Evolutionary conservation across 2,329 filamentous ascomycete species (phyloP), one percentile per base, ranked within the genome.

Genomic region (Raffaelea deltoideospora): DNA sequence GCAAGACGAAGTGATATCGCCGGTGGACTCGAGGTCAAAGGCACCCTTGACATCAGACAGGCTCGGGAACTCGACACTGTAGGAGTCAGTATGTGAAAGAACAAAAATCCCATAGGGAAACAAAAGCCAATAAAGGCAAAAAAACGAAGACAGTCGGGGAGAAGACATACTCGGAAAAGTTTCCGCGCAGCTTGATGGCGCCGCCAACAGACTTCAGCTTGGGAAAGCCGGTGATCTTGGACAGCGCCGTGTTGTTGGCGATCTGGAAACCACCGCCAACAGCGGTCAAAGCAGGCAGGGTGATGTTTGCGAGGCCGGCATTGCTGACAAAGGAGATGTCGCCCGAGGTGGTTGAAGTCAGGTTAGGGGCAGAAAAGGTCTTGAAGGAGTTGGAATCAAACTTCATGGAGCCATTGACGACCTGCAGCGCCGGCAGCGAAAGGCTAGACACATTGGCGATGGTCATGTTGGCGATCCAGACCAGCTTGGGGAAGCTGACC

Each of bases 221-320:
- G 43, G 70, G 67, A 61, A 96, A 81, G 24, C 73, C 74, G 45
- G 70, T 59, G 39, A 95, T 66, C 42, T 63, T 55, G 39, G 59
- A 48, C 24, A 95, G 70, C 38, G 66, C 64, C 42, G 84, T 83
- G 77, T 96, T 95, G 74, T 94, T 93, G 60, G 82, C 79, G 53
- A 98, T 74, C 48, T 80, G 76, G 55, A 93, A 72, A 55, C 80
- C 84, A 63, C 84, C 87, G 47, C 71, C 74, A 50, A 94, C 70
- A 37, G 61, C 69, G 46, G 65, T 68, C 32, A 96, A 67, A 18
- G 53, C 33, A 33, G 80, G 77, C 60, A 93, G 71, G 41, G 78
- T 76, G 59, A 95, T 67, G 71, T 93, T 94, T 54, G 62, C 56
- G 35, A 80, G 61, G 42, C 65, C 54, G 30, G 59, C 56, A 64